Conservation (phyloP, 768 basidiomycete species). For the Suillus fuscotomentosus region DNA sequence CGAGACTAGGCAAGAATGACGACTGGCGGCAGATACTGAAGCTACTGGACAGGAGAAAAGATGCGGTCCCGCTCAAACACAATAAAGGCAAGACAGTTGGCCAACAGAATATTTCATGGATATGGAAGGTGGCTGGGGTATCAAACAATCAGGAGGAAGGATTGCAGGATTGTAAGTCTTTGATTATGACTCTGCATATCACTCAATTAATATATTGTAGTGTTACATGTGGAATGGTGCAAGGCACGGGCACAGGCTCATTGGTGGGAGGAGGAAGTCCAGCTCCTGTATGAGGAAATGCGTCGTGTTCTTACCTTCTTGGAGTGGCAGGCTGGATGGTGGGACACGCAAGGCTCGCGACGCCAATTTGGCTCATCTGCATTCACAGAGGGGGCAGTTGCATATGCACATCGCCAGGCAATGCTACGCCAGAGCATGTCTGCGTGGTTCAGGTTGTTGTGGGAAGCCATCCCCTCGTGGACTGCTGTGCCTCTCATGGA, state of each 20-base stretch:
- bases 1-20: neutral
- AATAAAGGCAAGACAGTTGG: neutral
- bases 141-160: neutral
- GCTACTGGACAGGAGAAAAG: neutral
- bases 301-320: neutral
- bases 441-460: neutral
- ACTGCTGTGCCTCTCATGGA: neutral
- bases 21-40: neutral
- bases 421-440: neutral
- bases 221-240: neutral
- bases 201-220: neutral
- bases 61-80: neutral
- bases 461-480: neutral
- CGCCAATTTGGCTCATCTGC: neutral
- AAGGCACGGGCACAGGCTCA: neutral
- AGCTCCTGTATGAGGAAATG: neutral
- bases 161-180: neutral
- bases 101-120: neutral
- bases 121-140: neutral
- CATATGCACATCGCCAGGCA: constrained; percentile 1
- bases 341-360: neutral
- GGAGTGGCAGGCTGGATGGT: constrained; percentile 3
- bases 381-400: neutral
- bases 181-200: neutral
- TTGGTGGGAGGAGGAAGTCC: constrained; percentile 1